phyloP scores from a whole-genome alignment of 768 basidiomycete genomes.

The Boletus rubroflammeus region DNA sequence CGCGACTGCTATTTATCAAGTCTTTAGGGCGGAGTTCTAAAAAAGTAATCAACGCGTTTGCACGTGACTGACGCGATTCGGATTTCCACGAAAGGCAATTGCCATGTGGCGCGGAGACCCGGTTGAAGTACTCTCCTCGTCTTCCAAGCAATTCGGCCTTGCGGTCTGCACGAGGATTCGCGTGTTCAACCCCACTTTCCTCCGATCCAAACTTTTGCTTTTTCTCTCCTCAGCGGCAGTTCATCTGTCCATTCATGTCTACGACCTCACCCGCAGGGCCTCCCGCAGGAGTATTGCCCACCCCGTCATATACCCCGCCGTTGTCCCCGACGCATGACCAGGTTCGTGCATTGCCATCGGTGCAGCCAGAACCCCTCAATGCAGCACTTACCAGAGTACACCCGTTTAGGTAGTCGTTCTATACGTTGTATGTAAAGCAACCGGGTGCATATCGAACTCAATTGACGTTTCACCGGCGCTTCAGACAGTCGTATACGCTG shows the following conservation, averaged over 20 bases:
- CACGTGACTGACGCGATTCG: conserved; percentile 33
- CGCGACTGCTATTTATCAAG: conserved; percentile 33
- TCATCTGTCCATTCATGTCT: conserved; percentile 32
- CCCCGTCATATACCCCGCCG: conserved; percentile 38
- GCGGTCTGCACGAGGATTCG: conserved; percentile 33
- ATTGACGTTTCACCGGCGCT: conserved; percentile 6
- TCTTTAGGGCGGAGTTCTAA: conserved; percentile 31
- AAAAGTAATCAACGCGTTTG: conserved; percentile 31
- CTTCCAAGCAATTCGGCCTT: conserved; percentile 20
- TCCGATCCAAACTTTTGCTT: conserved; percentile 12
- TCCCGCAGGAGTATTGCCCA: conserved; percentile 32
- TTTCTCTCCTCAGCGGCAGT: conserved; percentile 21
- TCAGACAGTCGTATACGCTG: conserved; percentile 80
- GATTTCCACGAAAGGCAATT: conserved; percentile 19
- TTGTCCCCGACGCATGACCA: conserved; percentile 69
- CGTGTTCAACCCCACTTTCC: conserved; percentile 15
- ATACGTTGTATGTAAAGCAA: conserved; percentile 58
- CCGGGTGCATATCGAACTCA: conserved; percentile 7
- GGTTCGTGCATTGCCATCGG: conserved; percentile 39
- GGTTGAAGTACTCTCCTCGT: conserved; percentile 12
- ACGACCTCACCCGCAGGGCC: conserved; percentile 28
- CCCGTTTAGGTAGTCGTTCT: conserved; percentile 60
- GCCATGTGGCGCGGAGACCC: conserved; percentile 17
- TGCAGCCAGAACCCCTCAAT: conserved; percentile 17
- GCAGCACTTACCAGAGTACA: conserved; percentile 20